Evolutionary conservation across 129 eudicot species (phyloP), one percentile per base, ranked within the genome.

Genomic region (sunflower (Helianthus annuus)): DNA sequence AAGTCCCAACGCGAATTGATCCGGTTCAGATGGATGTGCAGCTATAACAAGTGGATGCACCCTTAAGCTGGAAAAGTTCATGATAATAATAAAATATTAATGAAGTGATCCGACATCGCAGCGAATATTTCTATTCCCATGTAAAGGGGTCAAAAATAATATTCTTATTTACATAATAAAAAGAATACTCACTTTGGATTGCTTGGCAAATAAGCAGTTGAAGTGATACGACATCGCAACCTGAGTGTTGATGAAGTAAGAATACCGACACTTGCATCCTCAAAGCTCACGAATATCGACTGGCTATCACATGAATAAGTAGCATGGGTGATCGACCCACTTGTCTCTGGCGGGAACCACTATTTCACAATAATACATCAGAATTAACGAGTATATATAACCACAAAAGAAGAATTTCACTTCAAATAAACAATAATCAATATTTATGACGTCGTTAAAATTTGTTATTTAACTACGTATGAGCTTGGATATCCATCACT

Each of bases 281-380:
- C 87, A 62, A 83, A 87, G 66, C 91, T 75, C 38, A 87, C 97
- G 56, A 73, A 90, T 75, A 90, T 90, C 10, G 87, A 87, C 58
- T 81, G 91, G 83, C 97, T 85, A 82, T 90, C 95, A 45, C 97
- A 90, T 10, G 97, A 90, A 69, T 90, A 90, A 68, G 97, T 85
- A n/a, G 97, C 97, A 72, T 87, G 86, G 42, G 95, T 90, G 64
- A 90, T 90, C 70, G 80, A 86, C 13, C 93, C 91, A 79, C 84
- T 85, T 83, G 81, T 81, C 85, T 87, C 92, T 34, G 81, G 87
- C 54, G 97, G 95, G 59, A 81, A 82, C 97, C 97, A 90, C 97
- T 90, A 59, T 66, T 34, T 32, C 51, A 15, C 57, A 54, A 29
- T 46, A 75, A 56, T 66, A 19, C 58, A 16, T 76, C 51, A 56